Evolutionary conservation across 2,329 filamentous ascomycete species (phyloP).

Genomic region (Colletotrichum godetiae): DNA sequence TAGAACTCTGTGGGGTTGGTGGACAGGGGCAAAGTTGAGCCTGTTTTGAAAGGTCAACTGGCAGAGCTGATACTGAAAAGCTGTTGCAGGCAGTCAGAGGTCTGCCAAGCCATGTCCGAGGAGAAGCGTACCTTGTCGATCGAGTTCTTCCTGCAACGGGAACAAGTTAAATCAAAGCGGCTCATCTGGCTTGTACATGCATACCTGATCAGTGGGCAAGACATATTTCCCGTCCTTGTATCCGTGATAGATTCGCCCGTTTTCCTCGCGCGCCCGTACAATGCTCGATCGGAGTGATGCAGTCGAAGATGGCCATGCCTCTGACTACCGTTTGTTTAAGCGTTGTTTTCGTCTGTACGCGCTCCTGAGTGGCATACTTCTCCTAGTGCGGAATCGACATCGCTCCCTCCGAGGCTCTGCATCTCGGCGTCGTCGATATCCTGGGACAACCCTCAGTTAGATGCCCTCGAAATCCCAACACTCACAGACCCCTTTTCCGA

Average conservation of each 20-base stretch:
- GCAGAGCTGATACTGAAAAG: slow-evolving; percentile 51
- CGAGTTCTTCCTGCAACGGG: slow-evolving; percentile 46
- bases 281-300: slow-evolving; percentile 46
- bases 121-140: slow-evolving; percentile 42
- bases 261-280: slow-evolving; percentile 45
- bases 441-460: slow-evolving; percentile 8
- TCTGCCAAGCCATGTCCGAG: neutral
- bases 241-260: slow-evolving; percentile 52
- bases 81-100: slow-evolving; percentile 27
- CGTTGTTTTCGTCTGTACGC: neutral
- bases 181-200: neutral
- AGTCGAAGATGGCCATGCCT: slow-evolving; percentile 45
- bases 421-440: slow-evolving; percentile 30
- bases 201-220: slow-evolving; percentile 51
- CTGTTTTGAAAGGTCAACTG: slow-evolving; percentile 55
- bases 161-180: slow-evolving; percentile 23
- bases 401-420: slow-evolving; percentile 32
- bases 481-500: neutral
- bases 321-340: slow-evolving; percentile 28
- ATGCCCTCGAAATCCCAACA: neutral
- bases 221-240: slow-evolving; percentile 52
- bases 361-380: slow-evolving; percentile 36
- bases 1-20: slow-evolving; percentile 53
- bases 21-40: slow-evolving; percentile 57
- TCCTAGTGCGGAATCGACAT: slow-evolving; percentile 44